These are phyloP conservation scores for Trichocomaceae sp. DNA, from an alignment of 2,329 filamentous ascomycete species.

Conservation along the genomic window DNA sequence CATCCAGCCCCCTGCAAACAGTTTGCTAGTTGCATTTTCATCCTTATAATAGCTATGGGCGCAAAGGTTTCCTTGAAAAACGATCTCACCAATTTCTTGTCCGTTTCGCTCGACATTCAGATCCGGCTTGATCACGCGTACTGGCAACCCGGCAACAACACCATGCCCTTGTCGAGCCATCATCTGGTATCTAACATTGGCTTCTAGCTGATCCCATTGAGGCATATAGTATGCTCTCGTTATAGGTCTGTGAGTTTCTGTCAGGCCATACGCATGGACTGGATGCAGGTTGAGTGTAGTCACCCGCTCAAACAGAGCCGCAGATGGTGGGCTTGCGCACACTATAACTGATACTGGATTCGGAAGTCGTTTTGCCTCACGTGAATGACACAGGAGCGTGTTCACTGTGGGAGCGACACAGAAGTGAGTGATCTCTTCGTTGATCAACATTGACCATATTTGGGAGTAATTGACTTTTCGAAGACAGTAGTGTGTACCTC, in stretches of 20 bases:
- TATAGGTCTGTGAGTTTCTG: conserved; percentile 89
- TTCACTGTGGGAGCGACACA: conserved; percentile 96
- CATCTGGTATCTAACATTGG: conserved; percentile 71
- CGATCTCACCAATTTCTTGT: conserved; percentile 72
- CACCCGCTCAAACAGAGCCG: conserved; percentile 92
- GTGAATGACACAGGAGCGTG: conserved; percentile 76
- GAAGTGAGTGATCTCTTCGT: conserved; percentile 86
- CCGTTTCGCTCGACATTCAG: conserved; percentile 65
- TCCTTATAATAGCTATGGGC: conserved; percentile 90
- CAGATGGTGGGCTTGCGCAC: conserved; percentile 82
- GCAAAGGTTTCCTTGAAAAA: conserved; percentile 88
- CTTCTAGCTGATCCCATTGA: conserved; percentile 67
- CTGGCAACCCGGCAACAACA: conserved; percentile 74
- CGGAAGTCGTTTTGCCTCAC: conserved; percentile 64
- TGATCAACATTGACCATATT: conserved; percentile 82
- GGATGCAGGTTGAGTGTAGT: conserved; percentile 75
- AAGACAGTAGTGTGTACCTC: conserved; percentile 88
- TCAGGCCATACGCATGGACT: conserved; percentile 85
- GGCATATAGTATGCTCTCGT: conserved; percentile 89
- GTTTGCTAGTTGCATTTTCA: conserved; percentile 70
- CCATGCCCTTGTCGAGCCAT: conserved; percentile 96
- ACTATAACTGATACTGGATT: conserved; percentile 78
- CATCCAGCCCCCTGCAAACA: conserved; percentile 78
- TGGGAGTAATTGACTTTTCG: conserved; percentile 91
- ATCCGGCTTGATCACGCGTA: conserved; percentile 74